Base-by-base conservation (phyloP, 352 stramenopile genomes). In the Phytophthora palmivora region DNA sequence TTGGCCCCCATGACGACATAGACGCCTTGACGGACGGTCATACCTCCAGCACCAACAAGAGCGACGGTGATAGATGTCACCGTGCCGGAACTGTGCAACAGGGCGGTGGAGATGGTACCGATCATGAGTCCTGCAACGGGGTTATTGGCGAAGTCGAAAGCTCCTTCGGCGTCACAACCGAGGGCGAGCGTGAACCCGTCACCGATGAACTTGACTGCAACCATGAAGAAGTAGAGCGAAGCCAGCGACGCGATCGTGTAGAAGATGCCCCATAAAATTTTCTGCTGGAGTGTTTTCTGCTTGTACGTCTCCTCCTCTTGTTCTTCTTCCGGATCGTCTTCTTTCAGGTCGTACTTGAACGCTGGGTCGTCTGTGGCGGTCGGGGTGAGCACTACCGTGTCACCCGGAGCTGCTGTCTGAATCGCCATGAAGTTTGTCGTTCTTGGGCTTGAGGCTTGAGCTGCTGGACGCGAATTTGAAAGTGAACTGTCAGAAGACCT, bases 1-100 rank as follows among this genome's bases (percentile, higher is more conserved):
- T 97, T 97, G 41, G 91, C 89, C 15, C 89, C 91, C 84, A 97
- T 96, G 52, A 97, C 74, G 56, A 97, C 87, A 57, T 87, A 95
- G 36, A 96, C 93, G 16, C 71, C 89, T 58, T 88, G 73, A 11
- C 87, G 71, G 26, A 96, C 82, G 11, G 76, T 76, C 51, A 97
- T 74, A 9, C 76, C 72, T 6, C 67, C 67, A 3, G 86, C 65
- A 42, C 87, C 70, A 1, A 89, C 81, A 0, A 89, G 45, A 2
- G 79, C 76, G 33, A 91, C 81, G 4, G 79, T 79, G 59, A 94
- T 87, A 9, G 85, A 88, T 18, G 83, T 92, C 19, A 89, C 82
- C 0, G 85, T 92, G 3, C 72, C 70, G 15, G 78, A 90, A 32
- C 76, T 88, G 50, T 94, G 85, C 0, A 94, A 34, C 16, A 92